Evolutionary conservation across 2,329 filamentous ascomycete species (phyloP), one percentile per base, ranked within the genome.

Genomic region (Pseudocercospora eumusae): DNA sequence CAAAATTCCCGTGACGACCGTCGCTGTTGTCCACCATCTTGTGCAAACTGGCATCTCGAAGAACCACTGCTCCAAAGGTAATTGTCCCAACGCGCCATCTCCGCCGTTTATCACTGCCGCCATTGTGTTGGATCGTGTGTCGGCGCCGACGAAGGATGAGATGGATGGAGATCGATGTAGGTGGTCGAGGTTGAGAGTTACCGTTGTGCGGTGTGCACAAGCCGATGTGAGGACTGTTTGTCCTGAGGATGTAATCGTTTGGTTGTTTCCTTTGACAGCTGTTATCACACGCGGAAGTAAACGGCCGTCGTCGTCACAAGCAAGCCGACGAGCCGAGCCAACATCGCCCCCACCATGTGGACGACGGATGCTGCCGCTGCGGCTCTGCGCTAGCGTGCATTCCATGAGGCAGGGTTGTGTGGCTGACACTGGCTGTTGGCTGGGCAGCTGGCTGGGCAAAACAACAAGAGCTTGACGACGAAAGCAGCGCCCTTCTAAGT

Each of bases 21-120:
- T 96, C 4, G 93, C 92, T 23, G 92, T 93, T 21, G 95, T 98
- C 95, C 95, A 99, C 88, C 91, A 96, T 64, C 95, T 84, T 40
- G 95, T 99, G 77, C 93, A 96, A 25, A 95, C 87, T 3, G 95
- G 95, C 90, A 97, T 97, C 77, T 99, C 95, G 84, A 92, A 97
- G 78, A 97, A 98, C 95, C 95, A 99, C 69, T 93, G 89, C 78
- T 98, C 95, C 7, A 99, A 84, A 45, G 93, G 95, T 73, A 96
- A 82, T 65, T 85, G 83, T 60, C 82, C 80, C 61, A 80, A 71
- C 63, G 75, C 77, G 61, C 78, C 78, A 64, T 74, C 36, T 2
- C 36, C 78, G 31, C 78, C 76, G 31, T 69, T 74, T 60, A 78
- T 75, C 56, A 79, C 67, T 67, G 78, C 76, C 42, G 79, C 79